Conservation (phyloP, 768 basidiomycete genomes). For the Dentipellis fragilis region DNA sequence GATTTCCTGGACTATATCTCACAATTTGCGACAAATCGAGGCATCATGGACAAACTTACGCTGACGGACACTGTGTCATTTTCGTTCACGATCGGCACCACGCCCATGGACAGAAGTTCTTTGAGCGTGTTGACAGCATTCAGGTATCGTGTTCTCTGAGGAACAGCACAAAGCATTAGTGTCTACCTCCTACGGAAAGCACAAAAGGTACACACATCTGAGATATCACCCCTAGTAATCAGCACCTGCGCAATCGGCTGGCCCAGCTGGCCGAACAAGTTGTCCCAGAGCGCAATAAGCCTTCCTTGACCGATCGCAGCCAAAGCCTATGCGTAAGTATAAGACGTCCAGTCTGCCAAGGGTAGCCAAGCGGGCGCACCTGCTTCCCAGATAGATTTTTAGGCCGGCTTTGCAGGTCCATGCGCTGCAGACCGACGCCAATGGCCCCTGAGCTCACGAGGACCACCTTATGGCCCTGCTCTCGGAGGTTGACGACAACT, state of each 20-base stretch:
- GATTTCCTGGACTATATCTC: slow-evolving; percentile 64
- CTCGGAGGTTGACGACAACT: slow-evolving; percentile 69
- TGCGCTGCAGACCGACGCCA: slow-evolving; percentile 86
- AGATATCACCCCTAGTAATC: slow-evolving; percentile 91
- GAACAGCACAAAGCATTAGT: slow-evolving; percentile 6
- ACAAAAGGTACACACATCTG: slow-evolving; percentile 56
- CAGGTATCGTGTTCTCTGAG: slow-evolving; percentile 83
- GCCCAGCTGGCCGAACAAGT: slow-evolving; percentile 86
- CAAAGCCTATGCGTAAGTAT: slow-evolving; percentile 52
- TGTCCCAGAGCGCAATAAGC: slow-evolving; percentile 94
- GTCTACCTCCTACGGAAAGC: background rate
- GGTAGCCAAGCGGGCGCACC: slow-evolving; percentile 33
- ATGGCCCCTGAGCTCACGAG: slow-evolving; percentile 98
- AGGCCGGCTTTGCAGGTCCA: slow-evolving; percentile 72
- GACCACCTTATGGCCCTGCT: slow-evolving; percentile 85
- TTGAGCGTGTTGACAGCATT: slow-evolving; percentile 95
- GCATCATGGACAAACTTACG: slow-evolving; percentile 37
- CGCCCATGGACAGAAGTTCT: slow-evolving; percentile 86
- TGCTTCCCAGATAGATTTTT: slow-evolving; percentile 88
- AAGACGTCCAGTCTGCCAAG: slow-evolving; percentile 3
- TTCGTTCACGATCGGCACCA: slow-evolving; percentile 97
- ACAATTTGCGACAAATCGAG: background rate
- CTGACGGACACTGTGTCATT: slow-evolving; percentile 98
- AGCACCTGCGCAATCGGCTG: slow-evolving; percentile 95
- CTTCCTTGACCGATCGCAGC: slow-evolving; percentile 97